Conservation (phyloP, 2,329 filamentous ascomycete species). For the Hypomyces perniciosus region DNA sequence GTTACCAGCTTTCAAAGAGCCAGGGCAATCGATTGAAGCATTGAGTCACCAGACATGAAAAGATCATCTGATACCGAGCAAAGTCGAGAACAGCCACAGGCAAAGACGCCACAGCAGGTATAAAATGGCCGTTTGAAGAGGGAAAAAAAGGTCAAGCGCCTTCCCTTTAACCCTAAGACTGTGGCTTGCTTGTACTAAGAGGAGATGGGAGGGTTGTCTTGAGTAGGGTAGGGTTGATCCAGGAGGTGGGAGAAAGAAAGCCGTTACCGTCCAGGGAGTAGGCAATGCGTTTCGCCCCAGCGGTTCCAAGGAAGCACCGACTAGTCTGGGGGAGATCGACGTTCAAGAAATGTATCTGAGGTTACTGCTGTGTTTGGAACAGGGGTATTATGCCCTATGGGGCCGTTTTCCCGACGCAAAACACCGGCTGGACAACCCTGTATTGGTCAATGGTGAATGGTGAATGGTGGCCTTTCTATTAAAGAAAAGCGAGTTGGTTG, state of each 20-base stretch:
- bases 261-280: background rate
- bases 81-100: background rate
- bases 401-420: constrained; percentile 4
- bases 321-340: constrained; percentile 3
- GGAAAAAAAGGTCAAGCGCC: background rate
- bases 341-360: constrained; percentile 8
- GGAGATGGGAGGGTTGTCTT: background rate
- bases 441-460: background rate
- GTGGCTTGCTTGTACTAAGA: background rate
- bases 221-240: background rate
- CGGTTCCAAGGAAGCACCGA: constrained; percentile 3
- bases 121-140: background rate
- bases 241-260: background rate
- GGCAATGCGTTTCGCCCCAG: background rate
- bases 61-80: background rate
- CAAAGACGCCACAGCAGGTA: background rate
- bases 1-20: no score
- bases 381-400: constrained; percentile 12
- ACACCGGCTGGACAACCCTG: constrained; percentile 6
- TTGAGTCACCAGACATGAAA: background rate
- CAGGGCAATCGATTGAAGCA: background rate
- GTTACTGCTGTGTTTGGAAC: constrained; percentile 6
- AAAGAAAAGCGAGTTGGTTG: background rate
- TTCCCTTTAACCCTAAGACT: background rate
- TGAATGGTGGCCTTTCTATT: background rate